Conservation (phyloP, 2,329 filamentous ascomycete genomes). For the Aureobasidium sp. region DNA sequence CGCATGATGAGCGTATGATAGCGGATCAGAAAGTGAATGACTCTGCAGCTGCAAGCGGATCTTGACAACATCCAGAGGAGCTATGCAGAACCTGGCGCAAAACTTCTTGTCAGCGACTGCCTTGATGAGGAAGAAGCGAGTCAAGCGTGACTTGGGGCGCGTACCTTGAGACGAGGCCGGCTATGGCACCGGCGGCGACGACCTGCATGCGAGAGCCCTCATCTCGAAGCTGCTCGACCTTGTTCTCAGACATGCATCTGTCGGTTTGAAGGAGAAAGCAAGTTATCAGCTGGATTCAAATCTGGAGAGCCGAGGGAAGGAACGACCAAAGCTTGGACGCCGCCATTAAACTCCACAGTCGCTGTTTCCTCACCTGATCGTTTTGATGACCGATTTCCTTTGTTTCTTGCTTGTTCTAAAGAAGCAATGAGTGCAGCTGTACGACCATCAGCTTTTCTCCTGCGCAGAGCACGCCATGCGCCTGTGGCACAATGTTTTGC, state of each 20-base stretch:
- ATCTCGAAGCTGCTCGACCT: slow-evolving; percentile 60
- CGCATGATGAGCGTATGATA: slow-evolving; percentile 43
- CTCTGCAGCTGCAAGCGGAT: slow-evolving; percentile 93
- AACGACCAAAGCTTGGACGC: slow-evolving; percentile 1
- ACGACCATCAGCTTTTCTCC: neutral
- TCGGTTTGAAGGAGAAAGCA: neutral
- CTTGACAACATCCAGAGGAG: slow-evolving; percentile 94
- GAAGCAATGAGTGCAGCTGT: neutral
- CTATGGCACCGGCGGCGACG: slow-evolving; percentile 58
- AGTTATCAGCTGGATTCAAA: neutral
- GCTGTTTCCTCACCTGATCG: neutral
- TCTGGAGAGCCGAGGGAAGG: slow-evolving; percentile 9
- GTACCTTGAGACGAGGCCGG: slow-evolving; percentile 83
- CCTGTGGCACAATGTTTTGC: neutral
- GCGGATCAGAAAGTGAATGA: slow-evolving; percentile 71
- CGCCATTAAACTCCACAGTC: neutral
- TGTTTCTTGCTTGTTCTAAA: neutral
- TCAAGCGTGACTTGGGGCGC: slow-evolving; percentile 13
- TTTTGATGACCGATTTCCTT: neutral
- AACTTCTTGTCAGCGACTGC: slow-evolving; percentile 6
- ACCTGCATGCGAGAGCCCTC: slow-evolving; percentile 64
- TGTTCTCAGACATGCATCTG: slow-evolving; percentile 54
- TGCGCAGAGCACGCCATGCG: neutral
- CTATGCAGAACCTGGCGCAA: slow-evolving; percentile 69
- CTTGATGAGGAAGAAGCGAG: neutral